Base-by-base conservation (phyloP, 2,329 filamentous ascomycete genomes). In the Colletotrichum navitas region DNA sequence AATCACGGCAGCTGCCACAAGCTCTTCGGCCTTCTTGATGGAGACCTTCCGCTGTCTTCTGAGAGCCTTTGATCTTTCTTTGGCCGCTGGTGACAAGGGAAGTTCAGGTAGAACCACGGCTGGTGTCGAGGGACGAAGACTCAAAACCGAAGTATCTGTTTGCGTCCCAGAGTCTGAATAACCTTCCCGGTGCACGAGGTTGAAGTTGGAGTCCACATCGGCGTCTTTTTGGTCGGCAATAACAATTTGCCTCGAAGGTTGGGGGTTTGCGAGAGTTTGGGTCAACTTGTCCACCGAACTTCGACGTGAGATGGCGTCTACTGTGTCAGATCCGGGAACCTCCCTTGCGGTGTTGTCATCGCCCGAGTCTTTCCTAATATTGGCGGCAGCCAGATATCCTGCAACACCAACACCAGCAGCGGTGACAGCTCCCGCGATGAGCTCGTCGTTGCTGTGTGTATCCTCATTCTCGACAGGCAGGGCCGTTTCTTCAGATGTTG, bases 1-100 rank as follows among this genome's bases (percentile, higher is more conserved):
- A 32, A 88, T 82, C 32, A 88, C 87, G 18, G 85, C 87, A 43
- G 87, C 85, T 43, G 87, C 87, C 41, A 88, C 79, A 43, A 84
- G 83, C 69, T 89, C 87, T 76, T 89, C 86, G 21, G 84, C 84
- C 21, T 84, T 79, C 47, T 81, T 82, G 43, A 85, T 78, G n/a
- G 82, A 81, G 69, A 83, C 79, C 69, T 81, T 85, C 65, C 83
- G 82, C 74, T 83, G 84, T 63, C 83, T 84, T 66, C 81, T 83
- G 24, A 87, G 75, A 58, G 82, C 86, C 65, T 80, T 83, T 29
- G 80, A 82, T 56, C 84, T 82, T 65, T 86, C 77, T 65, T 81
- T 77, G 71, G 81, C 80, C 74, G 78, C 83, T 75, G 80, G 75
- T 66, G 80, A 80, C 51, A 80, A 75, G 69, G 78, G 72, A 59